Percentiles rank a stretch among this genome's conserved stretches.
These are phyloP conservation scores for Sonneratia alba DNA, from an alignment of 345 rosid genomes.

Conservation along the genomic window DNA sequence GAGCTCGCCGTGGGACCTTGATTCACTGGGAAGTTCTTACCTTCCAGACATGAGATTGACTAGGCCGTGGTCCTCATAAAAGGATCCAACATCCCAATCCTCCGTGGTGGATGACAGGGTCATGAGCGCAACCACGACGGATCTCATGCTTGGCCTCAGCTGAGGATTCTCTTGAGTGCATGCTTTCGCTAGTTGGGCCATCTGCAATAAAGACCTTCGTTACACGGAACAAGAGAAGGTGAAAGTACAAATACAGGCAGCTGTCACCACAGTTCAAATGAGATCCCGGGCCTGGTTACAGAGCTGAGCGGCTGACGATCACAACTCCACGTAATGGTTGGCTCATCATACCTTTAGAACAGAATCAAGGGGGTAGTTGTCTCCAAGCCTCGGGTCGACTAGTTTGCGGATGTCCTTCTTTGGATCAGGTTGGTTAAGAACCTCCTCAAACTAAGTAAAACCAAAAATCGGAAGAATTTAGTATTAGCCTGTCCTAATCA, in stretches of 20 bases:
- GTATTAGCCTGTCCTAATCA: neutral
- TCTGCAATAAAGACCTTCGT: conserved; percentile 33
- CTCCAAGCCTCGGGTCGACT: conserved; percentile 67
- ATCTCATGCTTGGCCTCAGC: conserved; percentile 78
- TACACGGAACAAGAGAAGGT: no score
- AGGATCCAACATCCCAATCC: conserved; percentile 69
- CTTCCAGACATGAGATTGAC: conserved; percentile 80
- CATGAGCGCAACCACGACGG: conserved; percentile 77
- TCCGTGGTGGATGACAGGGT: conserved; percentile 75
- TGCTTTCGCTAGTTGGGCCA: conserved; percentile 80
- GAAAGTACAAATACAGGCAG: neutral
- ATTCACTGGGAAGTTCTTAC: conserved; percentile 14
- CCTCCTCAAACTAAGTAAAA: conserved; percentile 59
- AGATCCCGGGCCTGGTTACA: no score
- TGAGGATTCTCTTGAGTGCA: conserved; percentile 82
- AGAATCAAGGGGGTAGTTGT: conserved; percentile 62
- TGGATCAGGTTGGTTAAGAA: conserved; percentile 44
- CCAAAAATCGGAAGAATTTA: neutral
- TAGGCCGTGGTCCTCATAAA: conserved; percentile 59
- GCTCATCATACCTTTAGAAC: conserved; percentile 46
- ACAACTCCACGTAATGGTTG: neutral
- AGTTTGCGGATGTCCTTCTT: conserved; percentile 49
- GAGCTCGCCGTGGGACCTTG: neutral
- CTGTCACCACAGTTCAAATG: no score
- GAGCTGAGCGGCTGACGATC: no score